Conservation (phyloP, 2,329 filamentous ascomycete species). For the Aspergillus caelatus region DNA sequence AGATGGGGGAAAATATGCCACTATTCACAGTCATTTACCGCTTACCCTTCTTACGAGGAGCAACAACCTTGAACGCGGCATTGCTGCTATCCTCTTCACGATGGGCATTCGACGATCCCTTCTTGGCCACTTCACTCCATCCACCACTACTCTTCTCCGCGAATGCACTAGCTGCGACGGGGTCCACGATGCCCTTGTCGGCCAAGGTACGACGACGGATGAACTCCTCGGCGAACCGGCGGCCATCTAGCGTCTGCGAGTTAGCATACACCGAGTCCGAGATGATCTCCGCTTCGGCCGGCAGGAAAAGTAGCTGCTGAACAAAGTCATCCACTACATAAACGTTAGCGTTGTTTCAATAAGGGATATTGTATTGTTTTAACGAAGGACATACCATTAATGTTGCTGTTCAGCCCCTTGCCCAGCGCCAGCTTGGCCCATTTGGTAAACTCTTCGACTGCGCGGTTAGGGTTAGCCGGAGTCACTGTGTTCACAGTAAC, state of each 20-base stretch:
- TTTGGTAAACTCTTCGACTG: slow-evolving; percentile 90
- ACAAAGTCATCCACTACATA: slow-evolving; percentile 76
- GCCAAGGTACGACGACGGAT: slow-evolving; percentile 89
- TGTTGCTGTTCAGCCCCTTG: slow-evolving; percentile 70
- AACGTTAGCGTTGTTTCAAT: slow-evolving; percentile 36
- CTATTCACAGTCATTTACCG: slow-evolving; percentile 54
- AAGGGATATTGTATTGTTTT: background rate
- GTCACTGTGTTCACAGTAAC: slow-evolving; percentile 50
- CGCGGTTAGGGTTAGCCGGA: slow-evolving; percentile 56
- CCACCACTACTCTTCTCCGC: slow-evolving; percentile 63
- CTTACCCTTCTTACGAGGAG: slow-evolving; percentile 85
- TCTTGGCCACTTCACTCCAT: slow-evolving; percentile 98
- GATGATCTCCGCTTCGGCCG: slow-evolving; percentile 77
- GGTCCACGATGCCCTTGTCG: slow-evolving; percentile 82
- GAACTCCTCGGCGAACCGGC: slow-evolving; percentile 93
- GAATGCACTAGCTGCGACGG: slow-evolving; percentile 58
- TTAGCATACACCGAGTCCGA: slow-evolving; percentile 86
- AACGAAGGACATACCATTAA: slow-evolving; percentile 59
- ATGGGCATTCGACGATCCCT: slow-evolving; percentile 61
- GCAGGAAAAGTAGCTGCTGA: slow-evolving; percentile 72
- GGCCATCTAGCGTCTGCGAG: slow-evolving; percentile 87
- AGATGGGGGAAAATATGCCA: background rate
- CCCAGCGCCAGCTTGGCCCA: slow-evolving; percentile 82
- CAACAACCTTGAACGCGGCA: slow-evolving; percentile 84
- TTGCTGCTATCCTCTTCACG: slow-evolving; percentile 51